Conservation (phyloP, 768 basidiomycete species). For the Fibroporia radiculosa region DNA sequence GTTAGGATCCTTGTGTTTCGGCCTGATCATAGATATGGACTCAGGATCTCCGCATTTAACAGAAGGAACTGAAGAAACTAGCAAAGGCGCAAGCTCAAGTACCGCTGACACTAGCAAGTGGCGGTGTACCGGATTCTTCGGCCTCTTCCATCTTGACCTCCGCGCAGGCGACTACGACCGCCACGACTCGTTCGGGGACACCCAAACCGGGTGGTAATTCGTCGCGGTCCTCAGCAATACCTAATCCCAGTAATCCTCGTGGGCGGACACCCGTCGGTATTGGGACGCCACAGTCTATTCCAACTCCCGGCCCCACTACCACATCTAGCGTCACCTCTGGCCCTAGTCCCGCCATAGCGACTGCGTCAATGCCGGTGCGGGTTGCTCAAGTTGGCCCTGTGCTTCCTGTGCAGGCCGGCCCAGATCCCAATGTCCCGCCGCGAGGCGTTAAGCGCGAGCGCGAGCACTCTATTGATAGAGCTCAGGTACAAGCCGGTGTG, state of each 20-base stretch:
- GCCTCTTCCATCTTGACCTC: slow-evolving; percentile 9
- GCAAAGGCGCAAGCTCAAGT: slow-evolving; percentile 44
- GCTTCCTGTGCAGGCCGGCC: not conserved
- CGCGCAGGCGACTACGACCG: slow-evolving; percentile 3
- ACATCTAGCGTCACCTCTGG: slow-evolving; percentile 6
- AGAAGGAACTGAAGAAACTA: slow-evolving; percentile 70
- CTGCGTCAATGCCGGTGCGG: slow-evolving; percentile 3
- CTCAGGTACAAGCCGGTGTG: slow-evolving; percentile 9
- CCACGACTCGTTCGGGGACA: slow-evolving; percentile 12
- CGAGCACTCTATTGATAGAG: slow-evolving; percentile 9
- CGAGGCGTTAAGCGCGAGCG: slow-evolving; percentile 20
- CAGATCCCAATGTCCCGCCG: not conserved
- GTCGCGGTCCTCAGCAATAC: slow-evolving; percentile 2
- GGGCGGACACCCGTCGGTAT: slow-evolving; percentile 20
- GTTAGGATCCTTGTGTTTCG: slow-evolving; percentile 32
- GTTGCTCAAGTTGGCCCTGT: too few relatives aligned
- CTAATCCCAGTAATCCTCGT: slow-evolving; percentile 13
- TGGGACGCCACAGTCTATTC: slow-evolving; percentile 16
- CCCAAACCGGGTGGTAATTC: slow-evolving; percentile 13
- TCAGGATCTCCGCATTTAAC: slow-evolving; percentile 6
- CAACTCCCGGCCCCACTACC: slow-evolving; percentile 8
- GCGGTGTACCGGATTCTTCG: slow-evolving; percentile 4
- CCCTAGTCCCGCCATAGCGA: slow-evolving; percentile 3
- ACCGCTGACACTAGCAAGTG: slow-evolving; percentile 14
- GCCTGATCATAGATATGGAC: slow-evolving; percentile 1